Base-by-base conservation (phyloP, 2,329 filamentous ascomycete genomes). In the Neonectria ditissima region DNA sequence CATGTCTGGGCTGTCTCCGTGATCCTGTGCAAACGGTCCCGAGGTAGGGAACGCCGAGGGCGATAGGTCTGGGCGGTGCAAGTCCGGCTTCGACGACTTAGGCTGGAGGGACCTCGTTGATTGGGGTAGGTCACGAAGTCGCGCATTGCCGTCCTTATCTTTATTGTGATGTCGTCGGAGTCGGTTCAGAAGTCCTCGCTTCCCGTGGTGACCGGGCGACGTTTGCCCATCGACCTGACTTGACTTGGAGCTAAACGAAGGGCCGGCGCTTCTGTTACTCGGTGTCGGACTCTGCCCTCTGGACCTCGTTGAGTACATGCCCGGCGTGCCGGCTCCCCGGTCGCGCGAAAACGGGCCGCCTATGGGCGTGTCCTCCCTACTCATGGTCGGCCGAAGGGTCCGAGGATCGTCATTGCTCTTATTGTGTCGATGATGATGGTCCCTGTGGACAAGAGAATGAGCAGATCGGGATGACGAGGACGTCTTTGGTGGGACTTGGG, bases 251-350 rank as follows among this genome's bases (percentile, higher is more conserved):
- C 86, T 78, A 55, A 78, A 79, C 28, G 70, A 68, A 56, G 73
- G 69, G 81, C 77, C 74, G 22, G 82, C 85, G 74, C 91, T 93
- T 70, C 86, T 87, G 44, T 87, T 83, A 77, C 92, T 96, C 8
- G 94, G 92, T 1, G 93, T 92, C 26, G 94, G 93, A 78, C 94
- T 97, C 65, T 92, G 87, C 13, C 92, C 89, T 68, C 94, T 90
- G 22, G 84, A 84, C 65, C 80, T 80, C 51, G 81, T 77, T 69
- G 75, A 69, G 81, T 86, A 76, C 83, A 84, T 81, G 44, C 77
- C 74, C 30, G 74, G 73, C 30, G 82, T 82, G 54, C 78, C 80
- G 34, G 79, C 82, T 90, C 89, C 75, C 86, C 88, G 74, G 80
- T 73, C 61, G 71, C 70, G 64, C 70, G 77, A 26, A 82, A 75